Evolutionary conservation across 1,284 basidiomycete genomes (phyloP).

Genomic region (Marasmius tenuissimus): DNA sequence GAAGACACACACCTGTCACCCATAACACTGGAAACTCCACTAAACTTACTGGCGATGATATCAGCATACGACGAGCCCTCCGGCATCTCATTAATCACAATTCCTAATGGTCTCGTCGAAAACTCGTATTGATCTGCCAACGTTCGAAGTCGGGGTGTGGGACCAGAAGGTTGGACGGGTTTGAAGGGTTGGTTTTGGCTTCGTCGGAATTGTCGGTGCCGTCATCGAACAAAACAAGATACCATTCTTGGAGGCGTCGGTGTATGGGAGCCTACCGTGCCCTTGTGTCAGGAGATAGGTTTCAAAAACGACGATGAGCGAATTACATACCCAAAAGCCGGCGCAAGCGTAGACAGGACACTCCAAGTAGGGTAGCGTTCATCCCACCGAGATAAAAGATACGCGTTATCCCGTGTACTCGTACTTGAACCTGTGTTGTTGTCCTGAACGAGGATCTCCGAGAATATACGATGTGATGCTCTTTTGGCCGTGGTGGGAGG

Average conservation of each 20-base stretch:
- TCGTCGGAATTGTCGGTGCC: conserved; percentile 75
- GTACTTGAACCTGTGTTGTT: conserved; percentile 36
- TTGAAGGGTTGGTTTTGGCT: conserved; percentile 69
- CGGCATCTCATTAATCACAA: conserved; percentile 61
- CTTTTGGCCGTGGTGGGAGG: conserved; percentile 85
- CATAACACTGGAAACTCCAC: conserved; percentile 80
- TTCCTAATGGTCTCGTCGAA: conserved; percentile 80
- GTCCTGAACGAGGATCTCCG: conserved; percentile 80
- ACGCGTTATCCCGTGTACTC: conserved; percentile 59
- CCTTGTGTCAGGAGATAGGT: conserved; percentile 4
- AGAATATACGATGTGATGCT: conserved; percentile 85
- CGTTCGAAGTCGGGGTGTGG: conserved; percentile 75
- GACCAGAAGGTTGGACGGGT: conserved; percentile 87
- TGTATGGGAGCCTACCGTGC: conserved; percentile 84
- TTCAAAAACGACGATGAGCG: background rate
- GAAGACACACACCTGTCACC: conserved; percentile 77
- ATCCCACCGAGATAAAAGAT: conserved; percentile 85
- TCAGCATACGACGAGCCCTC: conserved; percentile 58
- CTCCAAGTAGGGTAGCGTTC: conserved; percentile 95
- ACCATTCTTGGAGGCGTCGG: conserved; percentile 73
- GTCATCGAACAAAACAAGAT: conserved; percentile 63
- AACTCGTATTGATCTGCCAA: conserved; percentile 92
- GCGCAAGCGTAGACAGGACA: conserved; percentile 54
- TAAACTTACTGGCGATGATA: too few relatives aligned
- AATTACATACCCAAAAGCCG: conserved; percentile 77